These are phyloP conservation scores for Pinus taeda DNA, from an alignment of 75 land plant species.

Conservation along the genomic window DNA sequence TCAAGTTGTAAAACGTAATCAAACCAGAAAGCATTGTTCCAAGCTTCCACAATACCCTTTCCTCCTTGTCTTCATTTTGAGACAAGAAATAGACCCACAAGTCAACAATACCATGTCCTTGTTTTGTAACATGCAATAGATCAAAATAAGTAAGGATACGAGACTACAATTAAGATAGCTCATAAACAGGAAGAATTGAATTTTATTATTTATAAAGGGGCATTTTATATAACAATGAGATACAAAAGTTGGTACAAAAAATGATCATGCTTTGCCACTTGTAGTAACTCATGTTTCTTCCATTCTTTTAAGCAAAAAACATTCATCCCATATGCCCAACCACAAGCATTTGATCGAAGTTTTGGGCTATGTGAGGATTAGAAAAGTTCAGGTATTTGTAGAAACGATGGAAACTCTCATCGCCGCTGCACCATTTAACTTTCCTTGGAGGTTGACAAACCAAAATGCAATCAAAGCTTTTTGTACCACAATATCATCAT, in stretches of 20 bases:
- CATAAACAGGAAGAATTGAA: conserved; percentile 19
- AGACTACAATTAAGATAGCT: conserved; percentile 31
- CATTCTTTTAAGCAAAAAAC: conserved; percentile 86
- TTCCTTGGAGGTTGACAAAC: conserved; percentile 78
- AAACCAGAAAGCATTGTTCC: conserved; percentile 87
- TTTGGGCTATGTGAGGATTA: conserved; percentile 61
- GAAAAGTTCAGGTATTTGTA: conserved; percentile 93
- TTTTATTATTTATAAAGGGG: conserved; percentile 12
- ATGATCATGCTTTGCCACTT: conserved; percentile 84
- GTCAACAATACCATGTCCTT: conserved; percentile 54
- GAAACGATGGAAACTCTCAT: conserved; percentile 85
- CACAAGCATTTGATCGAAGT: conserved; percentile 92
- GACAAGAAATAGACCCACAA: no score
- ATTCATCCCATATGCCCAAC: conserved; percentile 98
- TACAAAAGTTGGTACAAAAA: conserved; percentile 24
- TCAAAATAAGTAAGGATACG: conserved; percentile 22
- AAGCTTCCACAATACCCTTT: conserved; percentile 41
- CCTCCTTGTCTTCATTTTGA: no score
- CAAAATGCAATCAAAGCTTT: conserved; percentile 83
- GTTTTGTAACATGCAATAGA: conserved; percentile 41
- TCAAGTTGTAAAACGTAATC: conserved; percentile 78
- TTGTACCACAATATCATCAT: conserved; percentile 93
- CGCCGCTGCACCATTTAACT: conserved; percentile 96
- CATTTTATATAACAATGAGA: conserved; percentile 28
- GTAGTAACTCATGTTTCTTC: conserved; percentile 82